These are phyloP conservation scores for Physcomitrium patens DNA, from an alignment of 225 moss, liverwort and hornwort genomes.

Conservation along the genomic window DNA sequence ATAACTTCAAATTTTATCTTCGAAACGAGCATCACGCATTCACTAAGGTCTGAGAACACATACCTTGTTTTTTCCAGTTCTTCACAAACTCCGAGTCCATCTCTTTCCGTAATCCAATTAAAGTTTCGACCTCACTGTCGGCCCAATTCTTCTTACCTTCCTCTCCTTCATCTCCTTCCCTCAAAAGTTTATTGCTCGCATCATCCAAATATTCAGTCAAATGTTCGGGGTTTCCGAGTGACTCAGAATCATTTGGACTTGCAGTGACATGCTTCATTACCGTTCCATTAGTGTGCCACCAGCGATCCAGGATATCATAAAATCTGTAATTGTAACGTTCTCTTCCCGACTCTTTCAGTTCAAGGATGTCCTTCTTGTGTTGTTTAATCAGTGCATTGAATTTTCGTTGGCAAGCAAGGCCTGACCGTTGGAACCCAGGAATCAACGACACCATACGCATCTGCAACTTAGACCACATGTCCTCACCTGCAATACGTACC, in stretches of 20 bases:
- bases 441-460: conserved; percentile 45
- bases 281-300: conserved; percentile 58
- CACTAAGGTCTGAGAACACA: background rate
- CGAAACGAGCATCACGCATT: background rate
- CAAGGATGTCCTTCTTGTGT: conserved; percentile 49
- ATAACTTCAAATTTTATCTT: background rate
- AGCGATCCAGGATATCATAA: conserved; percentile 49
- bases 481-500: conserved; percentile 44
- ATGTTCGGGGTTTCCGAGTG: conserved; percentile 27
- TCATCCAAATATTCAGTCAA: conserved; percentile 36
- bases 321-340: conserved; percentile 38
- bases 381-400: conserved; percentile 56
- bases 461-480: conserved; percentile 59
- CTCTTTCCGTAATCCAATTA: conserved; percentile 53
- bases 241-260: conserved; percentile 39
- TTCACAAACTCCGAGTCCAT: conserved; percentile 59
- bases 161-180: conserved; percentile 46
- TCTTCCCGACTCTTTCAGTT: conserved; percentile 37
- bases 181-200: conserved; percentile 26
- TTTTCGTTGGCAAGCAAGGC: conserved; percentile 55
- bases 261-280: conserved; percentile 51
- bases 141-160: conserved; percentile 63
- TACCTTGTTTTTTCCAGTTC: conserved; percentile 62
- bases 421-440: conserved; percentile 49
- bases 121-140: conserved; percentile 56